Evolutionary conservation across 495 filamentous ascomycete species (phyloP).

Genomic region (Lasiosphaeria miniovina): DNA sequence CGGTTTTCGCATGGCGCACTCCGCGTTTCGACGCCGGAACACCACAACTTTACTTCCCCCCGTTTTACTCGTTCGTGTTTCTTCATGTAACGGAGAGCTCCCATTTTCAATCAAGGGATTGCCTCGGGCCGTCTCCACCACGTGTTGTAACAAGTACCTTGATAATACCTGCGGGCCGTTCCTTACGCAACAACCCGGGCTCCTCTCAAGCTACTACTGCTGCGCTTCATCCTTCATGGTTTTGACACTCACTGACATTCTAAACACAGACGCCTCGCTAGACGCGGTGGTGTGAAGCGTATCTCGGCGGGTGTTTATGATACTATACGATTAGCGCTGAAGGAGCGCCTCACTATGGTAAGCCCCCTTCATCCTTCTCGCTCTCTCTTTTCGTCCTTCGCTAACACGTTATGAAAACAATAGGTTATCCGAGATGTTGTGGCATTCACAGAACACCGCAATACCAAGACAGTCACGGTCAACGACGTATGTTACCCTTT

Average conservation of each 20-base stretch:
- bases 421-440: constrained; percentile 55
- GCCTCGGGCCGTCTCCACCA: neutral
- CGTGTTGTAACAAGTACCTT: neutral
- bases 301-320: constrained; percentile 71
- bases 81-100: neutral
- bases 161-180: no score
- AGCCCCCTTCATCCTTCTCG: neutral
- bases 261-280: constrained; percentile 64
- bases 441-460: constrained; percentile 49
- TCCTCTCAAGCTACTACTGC: no score
- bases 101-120: no score
- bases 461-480: constrained; percentile 59
- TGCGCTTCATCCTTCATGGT: neutral
- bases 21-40: no score
- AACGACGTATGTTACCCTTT: constrained; percentile 52
- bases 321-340: constrained; percentile 56
- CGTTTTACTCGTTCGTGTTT: no score
- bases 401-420: constrained; percentile 22
- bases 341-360: constrained; percentile 53
- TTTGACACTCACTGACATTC: neutral
- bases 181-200: no score
- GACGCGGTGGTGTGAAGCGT: constrained; percentile 74
- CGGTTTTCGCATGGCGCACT: no score
- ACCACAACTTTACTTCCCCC: no score
- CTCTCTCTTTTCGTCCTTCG: neutral